Evolutionary conservation across 768 basidiomycete species (phyloP).

Genomic region (Lactifluus echinatus): DNA sequence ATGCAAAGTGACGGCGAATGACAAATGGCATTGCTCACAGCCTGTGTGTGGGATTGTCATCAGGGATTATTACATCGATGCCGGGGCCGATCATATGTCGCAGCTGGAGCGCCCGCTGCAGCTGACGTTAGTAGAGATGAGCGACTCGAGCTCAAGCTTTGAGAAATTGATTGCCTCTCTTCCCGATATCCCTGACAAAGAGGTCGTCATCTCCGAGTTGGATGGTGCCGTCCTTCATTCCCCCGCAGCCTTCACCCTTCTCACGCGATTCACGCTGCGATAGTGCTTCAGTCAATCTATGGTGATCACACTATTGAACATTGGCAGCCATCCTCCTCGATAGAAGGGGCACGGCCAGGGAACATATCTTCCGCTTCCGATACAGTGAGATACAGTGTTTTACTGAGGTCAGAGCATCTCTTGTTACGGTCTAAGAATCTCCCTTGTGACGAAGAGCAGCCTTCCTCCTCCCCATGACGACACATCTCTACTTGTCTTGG

Average conservation of each 20-base stretch:
- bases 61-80: neutral
- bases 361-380: conserved; percentile 23
- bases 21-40: neutral
- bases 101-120: neutral
- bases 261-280: neutral
- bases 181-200: conserved; percentile 5
- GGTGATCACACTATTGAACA: conserved; percentile 56
- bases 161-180: conserved; percentile 1
- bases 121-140: neutral
- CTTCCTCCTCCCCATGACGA: conserved; percentile 44
- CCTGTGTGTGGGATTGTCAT: too few relatives aligned
- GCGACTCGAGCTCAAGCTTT: neutral
- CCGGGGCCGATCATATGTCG: neutral
- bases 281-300: conserved; percentile 79
- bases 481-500: conserved; percentile 30
- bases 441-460: conserved; percentile 20
- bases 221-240: conserved; percentile 10
- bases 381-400: conserved; percentile 55
- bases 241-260: neutral
- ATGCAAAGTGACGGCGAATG: neutral
- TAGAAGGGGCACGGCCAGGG: neutral
- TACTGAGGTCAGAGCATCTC: conserved; percentile 45
- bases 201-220: conserved; percentile 15
- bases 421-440: neutral
- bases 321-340: conserved; percentile 37